Evolutionary conservation across 2,329 filamentous ascomycete genomes (phyloP), one percentile per base, ranked within the genome.

Genomic region (Ustulina deusta): DNA sequence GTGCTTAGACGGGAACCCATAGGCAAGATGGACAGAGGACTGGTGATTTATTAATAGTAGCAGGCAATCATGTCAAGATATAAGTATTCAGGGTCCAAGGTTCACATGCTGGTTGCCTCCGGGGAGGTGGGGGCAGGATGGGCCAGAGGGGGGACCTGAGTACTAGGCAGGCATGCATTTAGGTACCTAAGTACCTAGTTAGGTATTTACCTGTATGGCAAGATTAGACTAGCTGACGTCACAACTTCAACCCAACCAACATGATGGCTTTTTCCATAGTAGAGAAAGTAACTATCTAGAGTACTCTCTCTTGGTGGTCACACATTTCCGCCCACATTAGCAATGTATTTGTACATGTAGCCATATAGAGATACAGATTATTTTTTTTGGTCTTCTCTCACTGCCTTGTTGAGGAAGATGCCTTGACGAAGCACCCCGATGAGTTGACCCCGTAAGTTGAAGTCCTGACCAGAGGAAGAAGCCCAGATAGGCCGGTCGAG

Each of bases 51-150:
- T 22, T 55, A 40, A 36, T 20, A 38, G 34, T 25, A 29, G 7
- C 27, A 34, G 27, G 27, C 48, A 51, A 17, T 13, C 5, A 32
- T 51, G 2, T 32, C 13, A 17, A 34, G 25, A 17, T 32, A n/a
- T 32, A 34, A n/a, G 54, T 42, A 11, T 42, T 48, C 38, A 65
- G 62, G 55, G 62, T 65, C 38, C 29, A 58, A 44, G 36, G 48
- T 59, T 36, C 25, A 25, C n/a, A 52, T 27, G 34, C 36, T 22
- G 48, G 61, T 44, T 49, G 42, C 51, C 40, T 49, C 25, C 55
- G 42, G 51, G 46, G 52, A 38, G 40, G 32, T 27, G 44, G 36
- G 42, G 64, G 29, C 36, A 51, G 42, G n/a, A 49, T 17, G 27
- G 44, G 40, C 2, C 13, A 44, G 20, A 34, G 38, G 38, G 38